A percentile compares a stretch with the other conserved stretches of the same genome.
phyloP scores from a whole-genome alignment of 2,329 filamentous ascomycete genomes.

The Parascedosporium putredinis region DNA sequence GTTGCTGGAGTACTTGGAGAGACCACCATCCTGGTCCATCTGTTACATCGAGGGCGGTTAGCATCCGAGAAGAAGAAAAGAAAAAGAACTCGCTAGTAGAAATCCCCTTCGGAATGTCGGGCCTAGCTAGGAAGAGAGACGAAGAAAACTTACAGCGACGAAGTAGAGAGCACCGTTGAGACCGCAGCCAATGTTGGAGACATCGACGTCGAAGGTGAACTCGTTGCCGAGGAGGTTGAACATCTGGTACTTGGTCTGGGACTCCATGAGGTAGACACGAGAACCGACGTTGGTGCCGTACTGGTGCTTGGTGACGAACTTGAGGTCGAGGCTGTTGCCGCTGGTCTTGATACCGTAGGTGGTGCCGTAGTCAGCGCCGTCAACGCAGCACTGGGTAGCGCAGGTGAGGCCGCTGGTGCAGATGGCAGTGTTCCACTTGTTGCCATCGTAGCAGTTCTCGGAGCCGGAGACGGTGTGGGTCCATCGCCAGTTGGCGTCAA shows the following conservation, averaged over 20 bases:
- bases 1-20: constrained; percentile 37
- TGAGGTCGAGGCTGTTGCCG: constrained; percentile 40
- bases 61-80: not conserved
- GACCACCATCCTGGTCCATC: constrained; percentile 50
- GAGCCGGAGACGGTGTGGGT: constrained; percentile 34
- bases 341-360: constrained; percentile 45
- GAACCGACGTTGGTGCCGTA: constrained; percentile 31
- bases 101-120: too few relatives aligned
- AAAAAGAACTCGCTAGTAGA: too few relatives aligned
- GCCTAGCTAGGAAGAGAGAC: too few relatives aligned
- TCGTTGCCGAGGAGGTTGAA: constrained; percentile 58
- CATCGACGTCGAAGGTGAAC: constrained; percentile 64
- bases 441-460: constrained; percentile 49
- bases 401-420: constrained; percentile 30
- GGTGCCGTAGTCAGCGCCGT: constrained; percentile 39
- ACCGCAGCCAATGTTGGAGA: constrained; percentile 57
- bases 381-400: constrained; percentile 39
- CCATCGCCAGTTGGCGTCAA: constrained; percentile 56
- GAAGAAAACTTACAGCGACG: constrained; percentile 27
- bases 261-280: constrained; percentile 55
- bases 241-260: constrained; percentile 51
- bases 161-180: constrained; percentile 64
- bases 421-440: constrained; percentile 34
- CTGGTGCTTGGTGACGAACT: constrained; percentile 43
- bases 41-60: not conserved